Evolutionary conservation across 2,329 filamentous ascomycete species (phyloP), one percentile per base, ranked within the genome.

Genomic region (Calonectria pseudoreteaudii): DNA sequence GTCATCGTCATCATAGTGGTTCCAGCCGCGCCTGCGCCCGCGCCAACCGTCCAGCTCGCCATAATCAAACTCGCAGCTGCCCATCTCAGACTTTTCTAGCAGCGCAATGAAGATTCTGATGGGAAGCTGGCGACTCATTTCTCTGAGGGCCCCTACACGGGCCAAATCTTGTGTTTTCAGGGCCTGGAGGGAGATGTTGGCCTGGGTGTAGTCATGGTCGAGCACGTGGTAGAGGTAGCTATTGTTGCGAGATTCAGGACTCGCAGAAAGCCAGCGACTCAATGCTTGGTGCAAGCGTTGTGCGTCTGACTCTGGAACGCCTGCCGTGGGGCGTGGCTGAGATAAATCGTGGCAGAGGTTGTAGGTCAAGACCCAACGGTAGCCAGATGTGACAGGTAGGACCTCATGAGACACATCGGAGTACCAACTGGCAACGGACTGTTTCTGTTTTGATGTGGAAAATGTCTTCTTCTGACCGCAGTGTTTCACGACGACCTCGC

Each of bases 361-460:
- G 80, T 90, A 92, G 0, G 86, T 89, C 14, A 91, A 75, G 13
- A 89, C 88, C 69, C 87, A 84, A 4, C 88, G 87, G 76, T 87
- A 86, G 4, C 90, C 89, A 0, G 84, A 85, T 0, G 75, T 84
- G 3, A 91, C 84, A 2, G 86, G 85, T 18, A 85, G 81, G n/a
- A 90, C 83, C 78, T 91, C 86, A 75, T 91, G 88, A 0, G 82
- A 83, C 0, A 91, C 88, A 70, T 91, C 88, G 0, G 88, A 86
- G 78, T 89, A 91, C 90, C 85, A 86, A 36, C 72, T 81, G 8
- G 78, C 74, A 23, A 75, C 77, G 0, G 81, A 81, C 66, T 81
- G 74, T 0, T 68, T n/a, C 7, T 26, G 38, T 5, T 75, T 44
- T 0, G 81, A 83, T 0, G 85, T 85, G 13, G 79, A 70, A 66